phyloP scores from a whole-genome alignment of 306 rosid species.

The Astragalus glycyphyllos region DNA sequence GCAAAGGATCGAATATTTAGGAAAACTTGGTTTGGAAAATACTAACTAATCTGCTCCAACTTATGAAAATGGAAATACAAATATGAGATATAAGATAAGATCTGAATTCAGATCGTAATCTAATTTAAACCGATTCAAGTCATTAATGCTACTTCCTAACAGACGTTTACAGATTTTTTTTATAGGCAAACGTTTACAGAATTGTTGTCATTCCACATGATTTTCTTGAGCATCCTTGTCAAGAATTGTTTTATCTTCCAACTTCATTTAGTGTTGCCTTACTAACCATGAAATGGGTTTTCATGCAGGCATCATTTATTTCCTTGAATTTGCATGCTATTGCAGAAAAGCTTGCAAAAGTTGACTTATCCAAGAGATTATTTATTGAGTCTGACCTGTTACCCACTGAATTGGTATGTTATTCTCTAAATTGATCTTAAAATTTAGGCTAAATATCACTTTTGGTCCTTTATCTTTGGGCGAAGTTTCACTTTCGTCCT shows the following conservation, averaged over 20 bases:
- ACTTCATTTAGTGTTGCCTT: constrained; percentile 18
- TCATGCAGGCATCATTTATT: constrained; percentile 71
- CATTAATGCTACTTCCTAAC: neutral
- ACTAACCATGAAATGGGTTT: constrained; percentile 36
- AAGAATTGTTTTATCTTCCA: constrained; percentile 12
- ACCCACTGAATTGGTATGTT: constrained; percentile 77
- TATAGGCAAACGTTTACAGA: neutral
- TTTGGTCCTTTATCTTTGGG: too few species aligned
- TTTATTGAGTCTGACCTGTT: constrained; percentile 75
- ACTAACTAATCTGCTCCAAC: neutral
- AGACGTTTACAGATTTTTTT: neutral
- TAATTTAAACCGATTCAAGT: too few species aligned
- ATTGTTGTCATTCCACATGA: neutral
- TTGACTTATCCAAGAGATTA: constrained; percentile 75
- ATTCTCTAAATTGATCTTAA: constrained; percentile 31
- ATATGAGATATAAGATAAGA: neutral
- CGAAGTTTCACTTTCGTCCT: too few species aligned
- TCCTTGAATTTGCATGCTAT: constrained; percentile 78
- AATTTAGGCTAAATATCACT: too few species aligned
- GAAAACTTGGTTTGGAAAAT: neutral
- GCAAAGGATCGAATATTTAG: neutral
- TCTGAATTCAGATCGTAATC: neutral
- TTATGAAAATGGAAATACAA: neutral
- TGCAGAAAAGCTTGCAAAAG: constrained; percentile 70
- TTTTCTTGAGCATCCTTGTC: constrained; percentile 27